Conservation (phyloP, 768 basidiomycete genomes). For the Suillus clintonianus region DNA sequence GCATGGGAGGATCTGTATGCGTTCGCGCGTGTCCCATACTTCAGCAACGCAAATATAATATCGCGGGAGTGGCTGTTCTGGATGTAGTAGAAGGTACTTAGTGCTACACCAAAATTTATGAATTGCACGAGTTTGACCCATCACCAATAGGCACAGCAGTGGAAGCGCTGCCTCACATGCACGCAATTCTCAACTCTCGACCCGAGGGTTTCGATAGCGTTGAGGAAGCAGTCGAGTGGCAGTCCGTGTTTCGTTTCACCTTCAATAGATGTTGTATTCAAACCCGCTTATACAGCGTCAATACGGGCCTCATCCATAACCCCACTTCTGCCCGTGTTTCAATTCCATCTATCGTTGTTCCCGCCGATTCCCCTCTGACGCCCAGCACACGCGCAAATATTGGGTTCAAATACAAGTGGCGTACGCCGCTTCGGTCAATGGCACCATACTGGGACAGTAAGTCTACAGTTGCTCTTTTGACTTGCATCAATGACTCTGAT, state of each 20-base stretch:
- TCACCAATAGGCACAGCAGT: conserved; percentile 74
- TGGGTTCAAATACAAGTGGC: conserved; percentile 60
- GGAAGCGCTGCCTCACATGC: conserved; percentile 93
- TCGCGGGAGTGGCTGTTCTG: conserved; percentile 78
- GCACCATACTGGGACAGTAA: conserved; percentile 89
- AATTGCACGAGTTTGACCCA: not conserved
- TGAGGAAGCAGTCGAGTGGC: conserved; percentile 93
- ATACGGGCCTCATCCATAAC: conserved; percentile 83
- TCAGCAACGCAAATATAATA: conserved; percentile 63
- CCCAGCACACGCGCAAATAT: conserved; percentile 28
- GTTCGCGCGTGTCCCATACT: conserved; percentile 69
- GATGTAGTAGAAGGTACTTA: conserved; percentile 87
- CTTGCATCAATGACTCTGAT: not conserved
- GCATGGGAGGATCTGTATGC: conserved; percentile 94
- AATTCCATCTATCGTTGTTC: conserved; percentile 75
- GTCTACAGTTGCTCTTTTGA: conserved; percentile 14
- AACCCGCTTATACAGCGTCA: conserved; percentile 50
- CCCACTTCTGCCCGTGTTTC: conserved; percentile 82
- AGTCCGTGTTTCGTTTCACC: conserved; percentile 57
- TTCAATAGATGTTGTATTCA: not conserved
- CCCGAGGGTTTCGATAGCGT: conserved; percentile 83
- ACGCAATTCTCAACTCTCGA: conserved; percentile 78
- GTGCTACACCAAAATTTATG: not conserved
- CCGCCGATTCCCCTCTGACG: conserved; percentile 39
- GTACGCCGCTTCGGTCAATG: conserved; percentile 80